phyloP scores from a whole-genome alignment of 1,139 yeast genomes.

The Petasospora fabianii region DNA sequence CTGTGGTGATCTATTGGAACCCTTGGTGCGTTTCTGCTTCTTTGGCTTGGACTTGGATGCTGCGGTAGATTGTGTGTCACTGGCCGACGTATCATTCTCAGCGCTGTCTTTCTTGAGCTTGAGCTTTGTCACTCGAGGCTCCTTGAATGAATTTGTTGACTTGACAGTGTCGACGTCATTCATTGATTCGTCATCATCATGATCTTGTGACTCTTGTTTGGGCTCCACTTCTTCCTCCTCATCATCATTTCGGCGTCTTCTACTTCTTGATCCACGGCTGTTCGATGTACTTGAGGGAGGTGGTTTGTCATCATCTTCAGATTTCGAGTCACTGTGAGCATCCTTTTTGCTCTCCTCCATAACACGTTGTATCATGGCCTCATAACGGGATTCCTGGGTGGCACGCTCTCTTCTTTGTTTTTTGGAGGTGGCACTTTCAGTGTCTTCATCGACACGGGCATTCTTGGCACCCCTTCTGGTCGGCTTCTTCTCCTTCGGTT shows the following conservation, averaged over 20 bases:
- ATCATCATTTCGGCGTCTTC: constrained; percentile 22
- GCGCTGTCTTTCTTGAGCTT: constrained; percentile 11
- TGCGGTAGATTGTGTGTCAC: constrained; percentile 14
- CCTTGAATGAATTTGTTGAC: background rate
- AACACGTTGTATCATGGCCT: constrained; percentile 35
- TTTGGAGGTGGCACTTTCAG: constrained; percentile 1
- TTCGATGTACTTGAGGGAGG: no score
- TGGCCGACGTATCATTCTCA: constrained; percentile 8
- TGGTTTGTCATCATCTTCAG: constrained; percentile 21
- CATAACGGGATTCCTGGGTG: constrained; percentile 38
- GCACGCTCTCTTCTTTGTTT: constrained; percentile 27
- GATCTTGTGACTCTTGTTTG: background rate
- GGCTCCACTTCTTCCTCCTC: constrained; percentile 7
- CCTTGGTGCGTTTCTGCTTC: constrained; percentile 17
- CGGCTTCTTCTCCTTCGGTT: constrained; percentile 26
- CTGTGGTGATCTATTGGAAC: constrained; percentile 9
- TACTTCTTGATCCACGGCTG: constrained; percentile 26
- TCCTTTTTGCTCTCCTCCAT: constrained; percentile 34
- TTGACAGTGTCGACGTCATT: constrained; percentile 12
- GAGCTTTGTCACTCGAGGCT: constrained; percentile 4
- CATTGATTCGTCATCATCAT: constrained; percentile 10
- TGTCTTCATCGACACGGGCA: constrained; percentile 12
- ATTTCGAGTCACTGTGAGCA: constrained; percentile 20
- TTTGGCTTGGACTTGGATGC: constrained; percentile 8
- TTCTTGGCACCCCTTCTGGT: constrained; percentile 14